Percentiles rank a stretch among this genome's conserved stretches.
Conservation (phyloP, 2,329 filamentous ascomycete genomes). For the Penicillium sp. region DNA sequence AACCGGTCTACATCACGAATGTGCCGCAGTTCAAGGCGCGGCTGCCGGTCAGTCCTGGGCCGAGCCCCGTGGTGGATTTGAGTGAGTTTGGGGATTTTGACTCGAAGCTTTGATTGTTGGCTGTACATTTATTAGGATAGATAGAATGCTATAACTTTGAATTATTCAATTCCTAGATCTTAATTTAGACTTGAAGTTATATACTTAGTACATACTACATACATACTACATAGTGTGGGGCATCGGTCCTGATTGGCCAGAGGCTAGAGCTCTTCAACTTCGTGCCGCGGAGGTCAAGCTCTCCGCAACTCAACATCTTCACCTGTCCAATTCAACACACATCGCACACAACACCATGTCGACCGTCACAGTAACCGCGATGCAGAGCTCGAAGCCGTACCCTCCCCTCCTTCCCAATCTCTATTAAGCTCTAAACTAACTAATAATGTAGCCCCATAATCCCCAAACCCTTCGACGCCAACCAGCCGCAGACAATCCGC, state of each 20-base stretch:
- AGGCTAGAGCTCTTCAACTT: slow-evolving; percentile 5
- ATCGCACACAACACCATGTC: slow-evolving; percentile 59
- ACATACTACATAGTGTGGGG: too few species aligned
- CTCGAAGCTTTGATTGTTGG: slow-evolving; percentile 63
- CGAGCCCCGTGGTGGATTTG: slow-evolving; percentile 69
- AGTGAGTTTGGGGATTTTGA: slow-evolving; percentile 82
- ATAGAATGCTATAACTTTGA: too few species aligned
- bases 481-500: slow-evolving; percentile 84
- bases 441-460: slow-evolving; percentile 73
- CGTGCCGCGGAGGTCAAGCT: slow-evolving; percentile 5
- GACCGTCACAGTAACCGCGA: slow-evolving; percentile 70
- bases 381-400: slow-evolving; percentile 70
- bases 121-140: slow-evolving; percentile 10
- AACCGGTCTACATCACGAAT: slow-evolving; percentile 64
- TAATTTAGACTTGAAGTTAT: too few species aligned
- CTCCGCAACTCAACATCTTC: background rate
- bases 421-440: too few species aligned
- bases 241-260: background rate
- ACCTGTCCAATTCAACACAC: too few species aligned
- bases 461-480: slow-evolving; percentile 78
- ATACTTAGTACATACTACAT: too few species aligned
- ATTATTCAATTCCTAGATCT: too few species aligned
- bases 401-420: background rate
- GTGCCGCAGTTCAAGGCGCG: slow-evolving; percentile 76
- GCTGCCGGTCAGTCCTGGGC: slow-evolving; percentile 67